Conservation (phyloP, 73 alveolate genomes). For the Stentor roeselii region DNA sequence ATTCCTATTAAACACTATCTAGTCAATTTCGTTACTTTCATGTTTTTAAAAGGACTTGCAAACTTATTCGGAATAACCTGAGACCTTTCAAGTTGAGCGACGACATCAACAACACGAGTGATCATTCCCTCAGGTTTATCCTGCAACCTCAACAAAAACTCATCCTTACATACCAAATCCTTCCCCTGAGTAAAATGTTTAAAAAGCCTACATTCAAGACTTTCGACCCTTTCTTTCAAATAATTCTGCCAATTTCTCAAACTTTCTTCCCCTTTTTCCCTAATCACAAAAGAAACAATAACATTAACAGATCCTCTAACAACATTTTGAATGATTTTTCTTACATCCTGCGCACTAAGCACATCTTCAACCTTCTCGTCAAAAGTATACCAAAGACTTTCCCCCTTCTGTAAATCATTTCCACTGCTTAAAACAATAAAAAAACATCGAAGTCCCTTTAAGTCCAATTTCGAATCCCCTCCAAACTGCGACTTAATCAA, state of each 20-base stretch:
- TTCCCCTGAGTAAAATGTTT: not conserved
- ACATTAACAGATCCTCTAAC: not conserved
- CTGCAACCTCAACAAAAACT: not conserved
- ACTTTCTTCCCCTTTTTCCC: not conserved
- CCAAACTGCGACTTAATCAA: not conserved
- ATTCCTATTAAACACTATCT: not conserved
- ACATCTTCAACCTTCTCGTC: not conserved
- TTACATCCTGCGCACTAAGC: not conserved
- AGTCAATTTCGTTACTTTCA: slow-evolving; percentile 15
- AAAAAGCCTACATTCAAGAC: slow-evolving; percentile 2
- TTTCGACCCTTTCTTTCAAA: not conserved
- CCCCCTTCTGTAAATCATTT: slow-evolving; percentile 9
- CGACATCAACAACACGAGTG: not conserved
- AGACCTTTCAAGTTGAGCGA: not conserved
- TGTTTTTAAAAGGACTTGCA: slow-evolving; percentile 3
- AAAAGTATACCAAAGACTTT: slow-evolving; percentile 9
- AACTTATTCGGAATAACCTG: slow-evolving; percentile 16
- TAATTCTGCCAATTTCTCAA: not conserved
- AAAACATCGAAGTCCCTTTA: not conserved
- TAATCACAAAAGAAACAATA: not conserved
- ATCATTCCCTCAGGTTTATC: slow-evolving; percentile 23
- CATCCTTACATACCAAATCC: not conserved
- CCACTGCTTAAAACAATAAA: not conserved
- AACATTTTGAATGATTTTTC: not conserved
- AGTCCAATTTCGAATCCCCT: too few relatives aligned